Base-by-base conservation (phyloP, 345 rosid genomes). In the Salix udensis region DNA sequence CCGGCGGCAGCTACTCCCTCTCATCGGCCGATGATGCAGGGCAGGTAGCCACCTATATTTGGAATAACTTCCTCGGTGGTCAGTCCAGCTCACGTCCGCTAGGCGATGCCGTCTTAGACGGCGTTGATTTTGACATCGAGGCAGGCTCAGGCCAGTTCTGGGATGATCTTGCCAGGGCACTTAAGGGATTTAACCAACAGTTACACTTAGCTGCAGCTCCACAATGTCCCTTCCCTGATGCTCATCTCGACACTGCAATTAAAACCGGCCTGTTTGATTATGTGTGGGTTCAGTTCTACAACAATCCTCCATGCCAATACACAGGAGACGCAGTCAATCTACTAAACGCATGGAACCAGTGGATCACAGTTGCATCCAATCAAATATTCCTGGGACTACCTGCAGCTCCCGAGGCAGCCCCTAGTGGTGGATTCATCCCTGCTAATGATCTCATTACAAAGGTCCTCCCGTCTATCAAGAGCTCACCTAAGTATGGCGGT, bases 241-340 rank as follows among this genome's bases (percentile, higher is more conserved):
- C 64, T 13, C 7, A 31, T 46, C 37, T 77, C 11, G 65, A 34
- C 11, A 71, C 70, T 15, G 80, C 75, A 5, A 61, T 77, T 6
- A 7, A 50, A 4, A 77, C 75, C 2, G 80, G 80, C 3, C 50
- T 77, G 0, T 77, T 77, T 23, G 75, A 77, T 23, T 77, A 61
- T 6, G 74, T 77, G n/a, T 77, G 80, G 80, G 74, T 77, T 9
- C 80, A 77, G 23, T 77, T 77, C 50, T 77, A 77, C 34, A 77
- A 77, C 46, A 77, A 77, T 23, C 62, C 23, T 0, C 28, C 30
- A 0, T 77, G 80, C 36, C 75, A 77, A 19, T 77, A 77, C 28
- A 7, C 16, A n/a, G 37, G 5, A n/a, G 26, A 77, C 16, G 65
- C 48, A 14, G 11, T 16, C n/a, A 15, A 10, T 24, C 46, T 77